Conservation (phyloP, 2,329 filamentous ascomycete species). For the Cadophora sp. region DNA sequence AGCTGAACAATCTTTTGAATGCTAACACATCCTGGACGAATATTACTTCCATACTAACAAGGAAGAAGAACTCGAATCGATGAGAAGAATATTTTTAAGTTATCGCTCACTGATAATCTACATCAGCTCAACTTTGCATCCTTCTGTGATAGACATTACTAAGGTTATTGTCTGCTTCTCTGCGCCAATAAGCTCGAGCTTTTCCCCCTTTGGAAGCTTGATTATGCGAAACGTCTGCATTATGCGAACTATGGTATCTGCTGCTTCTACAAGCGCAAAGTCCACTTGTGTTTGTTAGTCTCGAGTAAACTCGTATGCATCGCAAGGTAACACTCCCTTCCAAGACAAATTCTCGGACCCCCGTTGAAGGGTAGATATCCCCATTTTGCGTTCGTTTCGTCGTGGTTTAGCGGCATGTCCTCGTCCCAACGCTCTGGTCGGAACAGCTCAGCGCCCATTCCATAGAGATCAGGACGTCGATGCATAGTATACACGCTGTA, state of each 20-base stretch:
- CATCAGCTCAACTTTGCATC: background rate
- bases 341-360: constrained; percentile 73
- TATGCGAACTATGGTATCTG: constrained; percentile 37
- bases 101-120: no score
- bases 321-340: constrained; percentile 46
- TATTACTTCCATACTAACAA: no score
- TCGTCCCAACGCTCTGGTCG: constrained; percentile 76
- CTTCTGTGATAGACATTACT: background rate
- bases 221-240: constrained; percentile 31
- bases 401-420: constrained; percentile 52
- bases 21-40: no score
- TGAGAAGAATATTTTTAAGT: no score
- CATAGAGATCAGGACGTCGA: constrained; percentile 65
- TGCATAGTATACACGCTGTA: constrained; percentile 41
- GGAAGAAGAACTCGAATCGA: no score
- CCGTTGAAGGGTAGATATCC: constrained; percentile 79
- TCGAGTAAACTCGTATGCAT: no score
- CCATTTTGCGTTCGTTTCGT: constrained; percentile 53
- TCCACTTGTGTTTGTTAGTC: constrained; percentile 32
- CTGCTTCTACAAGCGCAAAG: constrained; percentile 42
- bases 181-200: background rate
- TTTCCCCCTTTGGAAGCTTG: constrained; percentile 14
- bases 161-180: background rate
- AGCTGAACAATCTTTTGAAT: no score
- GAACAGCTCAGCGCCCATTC: constrained; percentile 72